Evolutionary conservation across 768 basidiomycete genomes (phyloP).

Genomic region (Collybia sp.): DNA sequence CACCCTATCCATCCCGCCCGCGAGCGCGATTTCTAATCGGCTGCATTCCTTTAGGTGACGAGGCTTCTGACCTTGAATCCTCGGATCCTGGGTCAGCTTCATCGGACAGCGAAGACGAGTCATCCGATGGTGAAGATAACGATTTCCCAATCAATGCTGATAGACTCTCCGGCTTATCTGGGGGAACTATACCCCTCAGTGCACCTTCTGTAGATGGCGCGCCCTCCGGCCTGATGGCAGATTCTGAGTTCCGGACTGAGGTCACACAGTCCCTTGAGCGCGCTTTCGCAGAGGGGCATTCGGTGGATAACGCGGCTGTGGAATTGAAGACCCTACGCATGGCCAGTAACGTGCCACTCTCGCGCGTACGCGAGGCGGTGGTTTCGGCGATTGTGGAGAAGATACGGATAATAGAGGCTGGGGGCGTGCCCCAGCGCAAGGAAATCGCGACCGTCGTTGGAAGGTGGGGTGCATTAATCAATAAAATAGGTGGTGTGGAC

Average conservation of each 20-base stretch:
- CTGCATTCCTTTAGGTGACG: conserved; percentile 42
- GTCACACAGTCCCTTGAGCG: conserved; percentile 85
- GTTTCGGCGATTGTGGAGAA: conserved; percentile 76
- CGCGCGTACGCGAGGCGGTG: conserved; percentile 85
- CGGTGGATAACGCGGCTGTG: conserved; percentile 88
- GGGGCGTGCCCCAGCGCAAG: conserved; percentile 52
- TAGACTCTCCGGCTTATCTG: conserved; percentile 42
- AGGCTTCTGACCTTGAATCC: conserved; percentile 54
- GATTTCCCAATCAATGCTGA: conserved; percentile 28
- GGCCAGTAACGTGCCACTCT: conserved; percentile 90
- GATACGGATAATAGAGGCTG: conserved; percentile 57
- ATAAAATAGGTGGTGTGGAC: conserved; percentile 79
- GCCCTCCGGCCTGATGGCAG: conserved; percentile 37
- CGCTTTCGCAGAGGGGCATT: conserved; percentile 88
- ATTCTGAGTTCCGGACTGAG: conserved; percentile 71
- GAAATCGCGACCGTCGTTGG: conserved; percentile 59
- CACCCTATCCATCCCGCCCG: background rate
- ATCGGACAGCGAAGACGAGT: conserved; percentile 45
- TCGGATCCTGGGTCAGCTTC: conserved; percentile 57
- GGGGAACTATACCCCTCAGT: conserved; percentile 38
- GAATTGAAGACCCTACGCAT: conserved; percentile 96
- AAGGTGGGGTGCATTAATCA: conserved; percentile 82
- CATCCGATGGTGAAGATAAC: conserved; percentile 33
- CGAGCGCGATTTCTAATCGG: background rate
- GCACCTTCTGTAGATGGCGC: conserved; percentile 31